These are phyloP conservation scores for Tanacetum coccineum DNA, from an alignment of 129 eudicot species.

Conservation along the genomic window DNA sequence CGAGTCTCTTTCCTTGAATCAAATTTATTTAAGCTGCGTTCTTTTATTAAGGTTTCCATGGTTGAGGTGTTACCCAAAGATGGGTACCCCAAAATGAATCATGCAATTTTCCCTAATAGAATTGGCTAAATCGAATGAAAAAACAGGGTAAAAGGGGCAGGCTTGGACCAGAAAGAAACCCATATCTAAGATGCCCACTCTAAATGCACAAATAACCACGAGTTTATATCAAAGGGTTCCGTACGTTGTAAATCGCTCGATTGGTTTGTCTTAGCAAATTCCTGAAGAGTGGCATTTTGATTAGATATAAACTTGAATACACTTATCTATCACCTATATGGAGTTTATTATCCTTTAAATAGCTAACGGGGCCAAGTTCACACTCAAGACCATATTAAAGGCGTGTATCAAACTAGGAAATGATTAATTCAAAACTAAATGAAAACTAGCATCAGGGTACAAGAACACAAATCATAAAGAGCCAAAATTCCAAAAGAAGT, in stretches of 20 bases:
- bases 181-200: neutral
- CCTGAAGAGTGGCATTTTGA: too few relatives aligned
- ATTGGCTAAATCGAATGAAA: too few relatives aligned
- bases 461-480: slow-evolving; percentile 10
- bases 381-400: neutral
- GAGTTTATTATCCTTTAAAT: too few relatives aligned
- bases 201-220: neutral
- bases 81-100: too few relatives aligned
- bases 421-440: neutral
- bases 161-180: neutral
- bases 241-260: neutral
- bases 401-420: neutral
- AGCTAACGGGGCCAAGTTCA: neutral
- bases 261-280: neutral
- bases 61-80: too few relatives aligned
- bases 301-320: too few relatives aligned
- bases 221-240: neutral
- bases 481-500: slow-evolving; percentile 24
- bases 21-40: neutral
- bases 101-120: too few relatives aligned
- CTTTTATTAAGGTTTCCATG: too few relatives aligned
- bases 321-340: too few relatives aligned
- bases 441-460: neutral
- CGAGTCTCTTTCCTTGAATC: too few relatives aligned
- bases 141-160: neutral